Conservation (phyloP, 2,329 filamentous ascomycete species). For the Didymosphaeria variabile region DNA sequence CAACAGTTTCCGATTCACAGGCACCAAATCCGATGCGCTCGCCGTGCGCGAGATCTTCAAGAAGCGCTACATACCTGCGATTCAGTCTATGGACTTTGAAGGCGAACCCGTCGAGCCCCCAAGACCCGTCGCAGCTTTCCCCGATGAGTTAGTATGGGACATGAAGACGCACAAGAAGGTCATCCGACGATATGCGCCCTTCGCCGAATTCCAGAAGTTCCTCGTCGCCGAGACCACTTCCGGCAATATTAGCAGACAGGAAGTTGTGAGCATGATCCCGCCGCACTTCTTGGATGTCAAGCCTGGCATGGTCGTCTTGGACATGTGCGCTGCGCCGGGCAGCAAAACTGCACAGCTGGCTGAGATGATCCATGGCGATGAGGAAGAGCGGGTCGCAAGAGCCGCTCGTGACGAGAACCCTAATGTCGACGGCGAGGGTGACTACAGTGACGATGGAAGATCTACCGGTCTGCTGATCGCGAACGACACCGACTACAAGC, state of each 20-base stretch:
- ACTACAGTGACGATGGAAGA: conserved; percentile 79
- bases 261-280: conserved; percentile 99
- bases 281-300: conserved; percentile 90
- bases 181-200: conserved; percentile 90
- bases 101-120: conserved; percentile 84
- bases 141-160: conserved; percentile 92
- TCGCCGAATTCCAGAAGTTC: conserved; percentile 96
- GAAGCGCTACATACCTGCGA: conserved; percentile 88
- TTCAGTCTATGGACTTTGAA: conserved; percentile 84
- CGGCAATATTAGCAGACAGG: conserved; percentile 96
- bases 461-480: conserved; percentile 92
- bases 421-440: conserved; percentile 61
- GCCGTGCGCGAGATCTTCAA: conserved; percentile 89
- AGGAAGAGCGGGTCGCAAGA: conserved; percentile 84
- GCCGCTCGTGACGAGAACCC: conserved; percentile 71
- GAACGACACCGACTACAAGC: conserved; percentile 96
- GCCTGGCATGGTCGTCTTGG: conserved; percentile 90
- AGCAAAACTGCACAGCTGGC: conserved; percentile 96
- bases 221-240: conserved; percentile 96
- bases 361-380: conserved; percentile 91
- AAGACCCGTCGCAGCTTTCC: conserved; percentile 87
- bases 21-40: conserved; percentile 94
- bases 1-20: conserved; percentile 97
- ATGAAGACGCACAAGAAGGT: conserved; percentile 99
- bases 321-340: conserved; percentile 95